These are phyloP conservation scores for Durio zibethinus DNA, from an alignment of 345 rosid species.

Conservation along the genomic window DNA sequence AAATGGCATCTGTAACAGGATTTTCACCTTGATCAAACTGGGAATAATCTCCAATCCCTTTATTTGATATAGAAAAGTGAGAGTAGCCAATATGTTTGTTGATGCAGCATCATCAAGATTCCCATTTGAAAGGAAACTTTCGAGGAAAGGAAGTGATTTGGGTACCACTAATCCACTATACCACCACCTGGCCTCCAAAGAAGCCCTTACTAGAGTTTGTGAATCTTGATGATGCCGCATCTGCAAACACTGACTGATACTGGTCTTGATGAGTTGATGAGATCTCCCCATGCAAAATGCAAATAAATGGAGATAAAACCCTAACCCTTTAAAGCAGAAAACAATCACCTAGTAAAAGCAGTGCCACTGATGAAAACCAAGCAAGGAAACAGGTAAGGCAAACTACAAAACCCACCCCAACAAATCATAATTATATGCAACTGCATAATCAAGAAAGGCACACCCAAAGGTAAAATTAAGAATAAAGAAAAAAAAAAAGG, in stretches of 20 bases:
- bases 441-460: background rate
- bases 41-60: background rate
- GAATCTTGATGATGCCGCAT: slow-evolving; percentile 54
- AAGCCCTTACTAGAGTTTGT: slow-evolving; percentile 23
- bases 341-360: background rate
- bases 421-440: slow-evolving; percentile 18
- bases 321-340: slow-evolving; percentile 8
- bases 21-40: background rate
- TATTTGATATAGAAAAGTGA: background rate
- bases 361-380: background rate
- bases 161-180: background rate
- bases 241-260: slow-evolving; percentile 33
- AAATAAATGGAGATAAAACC: slow-evolving; percentile 1
- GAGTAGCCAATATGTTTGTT: slow-evolving; percentile 35
- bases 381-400: background rate
- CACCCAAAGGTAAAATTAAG: background rate
- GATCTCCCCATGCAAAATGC: slow-evolving; percentile 19
- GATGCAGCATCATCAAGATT: slow-evolving; percentile 75
- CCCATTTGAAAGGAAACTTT: slow-evolving; percentile 29
- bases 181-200: background rate
- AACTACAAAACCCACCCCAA: slow-evolving; percentile 16
- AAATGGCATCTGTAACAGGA: background rate
- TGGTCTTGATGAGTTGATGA: background rate
- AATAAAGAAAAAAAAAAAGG: background rate
- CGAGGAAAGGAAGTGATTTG: slow-evolving; percentile 6